Percentiles rank a stretch among this genome's conserved stretches.
These are phyloP conservation scores for Blastobotrys buckinghamii DNA, from an alignment of 1,139 yeast genomes.

Conservation along the genomic window DNA sequence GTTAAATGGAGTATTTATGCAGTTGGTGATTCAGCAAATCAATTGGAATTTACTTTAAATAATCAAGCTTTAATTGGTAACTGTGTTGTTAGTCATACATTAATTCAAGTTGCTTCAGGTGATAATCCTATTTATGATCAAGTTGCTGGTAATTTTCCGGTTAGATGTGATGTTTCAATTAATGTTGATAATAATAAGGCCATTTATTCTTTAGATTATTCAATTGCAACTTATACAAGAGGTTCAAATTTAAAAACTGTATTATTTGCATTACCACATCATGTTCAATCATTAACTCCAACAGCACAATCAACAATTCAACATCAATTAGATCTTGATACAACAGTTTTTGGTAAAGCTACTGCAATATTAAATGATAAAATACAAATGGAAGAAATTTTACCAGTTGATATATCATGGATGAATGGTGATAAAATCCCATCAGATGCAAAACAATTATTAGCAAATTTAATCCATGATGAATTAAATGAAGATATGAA, in stretches of 20 bases:
- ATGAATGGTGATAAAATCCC: not conserved
- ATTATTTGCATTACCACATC: conserved; percentile 68
- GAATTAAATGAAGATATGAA: not conserved
- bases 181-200: conserved; percentile 37
- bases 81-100: conserved; percentile 41
- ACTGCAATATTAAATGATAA: conserved; percentile 49
- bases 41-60: not conserved
- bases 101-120: conserved; percentile 41
- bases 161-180: conserved; percentile 37
- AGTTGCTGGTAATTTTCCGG: conserved; percentile 51
- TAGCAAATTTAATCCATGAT: not conserved
- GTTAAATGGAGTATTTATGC: conserved; percentile 57
- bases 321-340: conserved; percentile 26
- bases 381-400: conserved; percentile 45
- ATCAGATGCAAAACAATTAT: not conserved
- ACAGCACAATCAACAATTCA: not conserved
- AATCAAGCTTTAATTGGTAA: conserved; percentile 11
- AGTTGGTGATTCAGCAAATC: not conserved
- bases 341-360: conserved; percentile 64
- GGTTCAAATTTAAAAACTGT: conserved; percentile 36
- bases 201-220: conserved; percentile 45
- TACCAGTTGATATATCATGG: conserved; percentile 39
- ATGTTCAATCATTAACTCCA: conserved; percentile 41
- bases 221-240: conserved; percentile 34
- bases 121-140: conserved; percentile 36